Base-by-base conservation (phyloP, 176 grass and related monocot species). In the Ensete ventricosum region DNA sequence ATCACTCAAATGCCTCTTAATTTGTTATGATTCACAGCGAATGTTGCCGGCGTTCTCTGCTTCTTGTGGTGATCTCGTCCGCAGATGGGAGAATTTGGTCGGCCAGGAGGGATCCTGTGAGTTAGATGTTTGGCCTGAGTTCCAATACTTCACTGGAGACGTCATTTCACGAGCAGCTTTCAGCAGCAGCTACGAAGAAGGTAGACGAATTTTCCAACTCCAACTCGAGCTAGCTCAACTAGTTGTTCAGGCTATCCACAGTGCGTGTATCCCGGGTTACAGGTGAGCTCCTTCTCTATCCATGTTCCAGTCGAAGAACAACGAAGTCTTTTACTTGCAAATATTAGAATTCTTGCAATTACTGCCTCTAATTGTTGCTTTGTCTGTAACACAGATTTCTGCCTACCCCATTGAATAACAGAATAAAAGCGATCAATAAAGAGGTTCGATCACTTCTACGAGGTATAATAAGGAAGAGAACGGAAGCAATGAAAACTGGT, bases 401-500 rank as follows among this genome's bases (percentile, higher is more conserved):
- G 9, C 81, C 81, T 1, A 83, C 81, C 6, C 17, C 66, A 52
- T 73, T 58, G 14, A 83, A 78, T 21, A 83, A 69, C 19, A 76
- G 65, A 69, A 73, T 77, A 54, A 65, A 73, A 69, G 26, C 60
- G 62, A 64, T 72, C 3, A 20, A 77, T 62, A 78, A 22, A 72
- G 81, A 83, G 75, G 54, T 83, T 1, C 66, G 71, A 62, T 26
- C 54, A 43, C 54, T 83, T 26, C 55, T 83, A 53, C 70, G 51
- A n/a, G 48, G 67, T 48, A 83, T 83, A 14, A 83, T 83, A 9
- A 4, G 5, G 2, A 76, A 78, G 20, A 78, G 74, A 83, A 64
- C 78, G 66, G 65, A 78, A 29, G 65, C 29, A 3, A 78, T 83
- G 20, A 69, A 27, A 59, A 29, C 53, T 48, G 64, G 74, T 14